A percentile compares a stretch with the other conserved stretches of the same genome.
Conservation (phyloP, 2,329 filamentous ascomycete species). For the Chaetothyriales sp. region DNA sequence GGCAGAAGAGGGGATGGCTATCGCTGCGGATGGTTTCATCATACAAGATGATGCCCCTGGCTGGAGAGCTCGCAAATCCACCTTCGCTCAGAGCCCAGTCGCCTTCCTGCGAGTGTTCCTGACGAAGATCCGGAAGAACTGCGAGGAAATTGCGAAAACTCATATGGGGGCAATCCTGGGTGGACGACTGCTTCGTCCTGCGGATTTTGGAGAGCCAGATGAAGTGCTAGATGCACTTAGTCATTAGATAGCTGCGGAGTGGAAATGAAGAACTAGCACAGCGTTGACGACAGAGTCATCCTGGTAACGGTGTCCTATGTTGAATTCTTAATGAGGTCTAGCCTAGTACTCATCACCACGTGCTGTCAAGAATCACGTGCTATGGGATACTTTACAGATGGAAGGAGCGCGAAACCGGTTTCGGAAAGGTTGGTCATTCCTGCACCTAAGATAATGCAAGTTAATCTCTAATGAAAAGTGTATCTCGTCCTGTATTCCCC, state of each 20-base stretch:
- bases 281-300: too few relatives aligned
- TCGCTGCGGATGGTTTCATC: conserved; percentile 19
- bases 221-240: neutral
- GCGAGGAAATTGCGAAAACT: conserved; percentile 28
- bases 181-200: conserved; percentile 14
- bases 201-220: neutral
- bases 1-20: conserved; percentile 3
- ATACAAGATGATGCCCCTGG: neutral
- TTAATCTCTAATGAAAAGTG: too few relatives aligned
- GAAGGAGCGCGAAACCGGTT: too few relatives aligned
- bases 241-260: neutral
- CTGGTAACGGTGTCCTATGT: too few relatives aligned
- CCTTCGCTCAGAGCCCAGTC: conserved; percentile 27
- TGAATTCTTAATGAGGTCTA: too few relatives aligned
- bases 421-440: too few relatives aligned
- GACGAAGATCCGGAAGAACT: conserved; percentile 21
- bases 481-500: too few relatives aligned
- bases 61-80: conserved; percentile 8
- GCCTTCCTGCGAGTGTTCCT: conserved; percentile 26
- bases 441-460: too few relatives aligned
- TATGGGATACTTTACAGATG: too few relatives aligned
- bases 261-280: too few relatives aligned
- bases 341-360: too few relatives aligned
- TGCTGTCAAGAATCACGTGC: too few relatives aligned
- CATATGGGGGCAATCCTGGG: conserved; percentile 30